These are phyloP conservation scores for Thermochaetoides thermophila DNA, from an alignment of 495 filamentous ascomycete genomes.

Conservation along the genomic window DNA sequence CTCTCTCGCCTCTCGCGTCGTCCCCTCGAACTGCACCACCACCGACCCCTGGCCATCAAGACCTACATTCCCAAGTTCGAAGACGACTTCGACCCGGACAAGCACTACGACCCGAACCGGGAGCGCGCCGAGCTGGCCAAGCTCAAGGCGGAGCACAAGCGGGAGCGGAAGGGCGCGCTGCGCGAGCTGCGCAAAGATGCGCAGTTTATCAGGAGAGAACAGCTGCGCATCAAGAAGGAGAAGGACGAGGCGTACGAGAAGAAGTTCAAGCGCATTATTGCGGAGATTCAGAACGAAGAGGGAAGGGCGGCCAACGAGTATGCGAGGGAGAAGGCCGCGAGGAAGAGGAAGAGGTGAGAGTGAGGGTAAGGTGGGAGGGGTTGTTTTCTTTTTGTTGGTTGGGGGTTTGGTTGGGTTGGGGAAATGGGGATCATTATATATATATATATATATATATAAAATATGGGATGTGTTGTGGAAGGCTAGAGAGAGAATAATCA, in stretches of 20 bases:
- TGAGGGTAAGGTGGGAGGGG: no score
- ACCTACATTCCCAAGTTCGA: slow-evolving; percentile 90
- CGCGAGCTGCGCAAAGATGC: slow-evolving; percentile 89
- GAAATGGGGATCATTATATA: no score
- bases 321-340: slow-evolving; percentile 64
- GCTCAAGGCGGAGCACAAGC: slow-evolving; percentile 79
- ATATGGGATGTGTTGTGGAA: no score
- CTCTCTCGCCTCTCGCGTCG: slow-evolving; percentile 48
- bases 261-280: slow-evolving; percentile 83
- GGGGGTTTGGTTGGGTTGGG: no score
- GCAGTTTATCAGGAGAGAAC: slow-evolving; percentile 78
- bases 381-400: no score
- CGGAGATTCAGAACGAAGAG: slow-evolving; percentile 90
- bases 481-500: no score
- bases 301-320: slow-evolving; percentile 75
- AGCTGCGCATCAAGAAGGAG: slow-evolving; percentile 81
- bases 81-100: slow-evolving; percentile 81
- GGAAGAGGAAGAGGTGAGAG: slow-evolving; percentile 46
- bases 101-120: slow-evolving; percentile 87
- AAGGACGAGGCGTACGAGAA: slow-evolving; percentile 78
- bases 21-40: slow-evolving; percentile 77
- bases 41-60: slow-evolving; percentile 77
- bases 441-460: no score
- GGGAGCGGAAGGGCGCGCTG: slow-evolving; percentile 88
- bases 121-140: slow-evolving; percentile 71